Evolutionary conservation across 169 alveolate genomes (phyloP), one percentile per base, ranked within the genome.

Genomic region (Condylostoma magnum): DNA sequence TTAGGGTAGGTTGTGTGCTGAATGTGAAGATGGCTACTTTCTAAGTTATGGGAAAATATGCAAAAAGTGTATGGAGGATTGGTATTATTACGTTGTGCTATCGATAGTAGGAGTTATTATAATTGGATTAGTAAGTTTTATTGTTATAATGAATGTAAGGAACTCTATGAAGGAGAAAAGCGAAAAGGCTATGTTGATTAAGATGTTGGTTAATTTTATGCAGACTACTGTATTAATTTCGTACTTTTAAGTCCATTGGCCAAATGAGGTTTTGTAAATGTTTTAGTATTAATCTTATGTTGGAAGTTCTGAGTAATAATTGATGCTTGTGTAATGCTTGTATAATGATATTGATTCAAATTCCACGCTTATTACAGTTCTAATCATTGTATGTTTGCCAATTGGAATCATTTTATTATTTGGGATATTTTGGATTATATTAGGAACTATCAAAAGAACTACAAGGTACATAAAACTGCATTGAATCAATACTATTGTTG

Each of bases 141-240:
- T 57, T 2, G 69, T 57, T 4, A 20, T 20, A 10, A 34, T 51
- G 18, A 57, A 57, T 30, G 37, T 57, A 28, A 57, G 37, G 25
- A 57, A 37, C 52, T n/a, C 51, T 2, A 30, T 20, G 22, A 57
- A 57, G 27, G 43, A 28, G 28, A 57, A 57, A 12, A 28, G 51
- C 27, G 69, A 57, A 28, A 18, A 34, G 12, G 69, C 51, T 4
- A 27, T 57, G n/a, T 30, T 57, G 46, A 27, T 57, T 5, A 57
- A 57, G 27, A 57, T 57, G 43, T 18, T 57, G 52, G 48, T 57
- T 27, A 28, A 37, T 31, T 57, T 34, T 30, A 20, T 18, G 1
- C 69, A 57, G 25, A 57, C 46, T 2, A 57, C 37, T 31, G 20
- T 57, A 51, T 22, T 57, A 8, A 20, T 57, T 36, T 18, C 69